phyloP scores from a whole-genome alignment of 1,139 yeast genomes.

The Saccharomyces hybrid region DNA sequence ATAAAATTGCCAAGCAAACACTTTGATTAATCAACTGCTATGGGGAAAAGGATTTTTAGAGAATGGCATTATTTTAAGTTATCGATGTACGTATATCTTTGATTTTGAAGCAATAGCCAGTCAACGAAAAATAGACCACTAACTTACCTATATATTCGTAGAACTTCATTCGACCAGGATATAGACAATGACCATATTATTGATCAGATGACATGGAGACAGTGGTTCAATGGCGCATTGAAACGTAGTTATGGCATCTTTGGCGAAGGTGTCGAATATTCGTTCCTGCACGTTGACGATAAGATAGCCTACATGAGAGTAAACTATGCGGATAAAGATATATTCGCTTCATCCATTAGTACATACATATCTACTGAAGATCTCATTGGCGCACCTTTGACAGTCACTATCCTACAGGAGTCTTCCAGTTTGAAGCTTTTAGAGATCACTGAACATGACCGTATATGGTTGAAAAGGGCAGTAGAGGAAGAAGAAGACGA shows the following conservation, averaged over 20 bases:
- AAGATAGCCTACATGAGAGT: conserved; percentile 25
- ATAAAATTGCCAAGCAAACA: not conserved
- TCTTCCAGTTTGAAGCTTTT: conserved; percentile 12
- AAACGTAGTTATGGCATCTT: conserved; percentile 34
- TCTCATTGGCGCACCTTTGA: conserved; percentile 22
- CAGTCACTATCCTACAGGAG: conserved; percentile 17
- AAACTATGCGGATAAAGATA: conserved; percentile 25
- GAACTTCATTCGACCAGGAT: conserved; percentile 19
- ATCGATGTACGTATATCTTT: conserved; percentile 16
- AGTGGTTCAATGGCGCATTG: conserved; percentile 31
- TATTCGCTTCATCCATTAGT: conserved; percentile 29
- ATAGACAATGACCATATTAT: conserved; percentile 18
- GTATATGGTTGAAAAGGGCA: conserved; percentile 25
- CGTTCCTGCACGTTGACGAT: conserved; percentile 23
- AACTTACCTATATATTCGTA: conserved; percentile 3
- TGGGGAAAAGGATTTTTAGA: conserved; percentile 5
- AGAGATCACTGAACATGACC: conserved; percentile 19
- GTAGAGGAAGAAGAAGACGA: conserved; percentile 17
- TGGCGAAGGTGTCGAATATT: conserved; percentile 34
- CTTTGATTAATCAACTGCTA: not conserved
- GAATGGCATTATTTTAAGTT: conserved; percentile 27
- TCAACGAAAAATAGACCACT: not conserved
- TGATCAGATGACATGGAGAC: conserved; percentile 35
- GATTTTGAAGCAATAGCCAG: not conserved
- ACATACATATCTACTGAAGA: conserved; percentile 28